Evolutionary conservation across 2,329 filamentous ascomycete genomes (phyloP), one percentile per base, ranked within the genome.

Genomic region (Beauveria australis): DNA sequence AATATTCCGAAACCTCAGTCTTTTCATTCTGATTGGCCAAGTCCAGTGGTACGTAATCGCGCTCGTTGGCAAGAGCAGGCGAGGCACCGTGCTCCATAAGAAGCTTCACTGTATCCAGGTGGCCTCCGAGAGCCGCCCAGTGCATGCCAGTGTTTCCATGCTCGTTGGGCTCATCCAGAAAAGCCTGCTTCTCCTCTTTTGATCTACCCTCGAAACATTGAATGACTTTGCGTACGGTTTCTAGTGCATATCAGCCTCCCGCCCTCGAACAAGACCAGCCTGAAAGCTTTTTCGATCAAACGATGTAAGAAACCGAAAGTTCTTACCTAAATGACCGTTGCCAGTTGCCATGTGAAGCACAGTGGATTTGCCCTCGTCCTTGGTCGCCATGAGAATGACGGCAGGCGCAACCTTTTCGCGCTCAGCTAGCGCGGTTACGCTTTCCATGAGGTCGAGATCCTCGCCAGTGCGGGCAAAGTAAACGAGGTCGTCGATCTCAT

Each of bases 111-210:
- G 86, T 84, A 6, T 87, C 83, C 3, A 97, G 77, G 69, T 97
- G 92, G 1, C 92, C 92, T 59, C 95, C 94, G 60, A 97, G 78
- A 0, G 91, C 89, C 0, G 93, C 93, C 92, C 92, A 97, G 76
- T 99, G 94, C 61, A 99, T 79, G 0, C 91, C 84, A 1, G 93
- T 97, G 76, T 97, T 97, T 49, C 92, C 92, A 51, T 89, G 88
- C 63, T 85, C 79, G 70, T 99, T 99, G 63, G 83, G 79, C 2
- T 81, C 78, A 67, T 91, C 88, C 26, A 92, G 73, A 66, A 87
- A 85, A 0, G 79, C 71, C 64, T 78, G 75, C 64, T 75, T 77
- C 63, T 77, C 74, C 40, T 72, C 71, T 61, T 72, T 72, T 52
- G 73, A 73, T 49, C 70, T 72, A n/a, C 65, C 66, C 28, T 74